Percentiles rank a stretch among this genome's conserved stretches.
Conservation (phyloP, 169 alveolate species). For the Eimeria zaria region DNA sequence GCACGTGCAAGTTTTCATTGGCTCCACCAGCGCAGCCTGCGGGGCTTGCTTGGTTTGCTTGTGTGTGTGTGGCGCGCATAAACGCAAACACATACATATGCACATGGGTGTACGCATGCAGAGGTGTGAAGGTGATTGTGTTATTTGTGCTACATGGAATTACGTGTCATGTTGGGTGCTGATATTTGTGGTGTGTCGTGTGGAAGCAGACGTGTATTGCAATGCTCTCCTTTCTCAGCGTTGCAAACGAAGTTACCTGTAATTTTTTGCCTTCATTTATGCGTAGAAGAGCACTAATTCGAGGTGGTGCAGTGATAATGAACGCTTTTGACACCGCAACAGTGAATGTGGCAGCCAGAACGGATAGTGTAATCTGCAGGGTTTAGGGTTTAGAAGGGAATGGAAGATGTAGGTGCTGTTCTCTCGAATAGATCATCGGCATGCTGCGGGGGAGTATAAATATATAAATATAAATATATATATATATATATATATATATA, state of each 20-base stretch:
- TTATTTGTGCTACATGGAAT: not conserved
- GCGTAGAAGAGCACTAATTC: not conserved
- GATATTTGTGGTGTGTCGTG: not conserved
- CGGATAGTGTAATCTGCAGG: too few relatives aligned
- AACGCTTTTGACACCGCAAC: not conserved
- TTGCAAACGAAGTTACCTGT: not conserved
- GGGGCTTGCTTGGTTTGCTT: not conserved
- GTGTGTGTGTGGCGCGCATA: not conserved
- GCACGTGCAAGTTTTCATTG: not conserved
- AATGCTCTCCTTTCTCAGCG: not conserved
- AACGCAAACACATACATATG: not conserved
- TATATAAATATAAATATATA: too few relatives aligned
- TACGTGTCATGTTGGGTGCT: too few relatives aligned
- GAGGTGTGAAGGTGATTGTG: not conserved
- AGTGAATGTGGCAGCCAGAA: too few relatives aligned
- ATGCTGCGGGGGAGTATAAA: too few relatives aligned
- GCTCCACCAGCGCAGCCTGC: not conserved
- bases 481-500: too few relatives aligned
- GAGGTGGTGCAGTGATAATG: not conserved
- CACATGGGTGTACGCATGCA: not conserved
- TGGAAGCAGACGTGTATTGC: not conserved
- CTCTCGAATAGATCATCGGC: too few relatives aligned
- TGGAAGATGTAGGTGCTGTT: too few relatives aligned
- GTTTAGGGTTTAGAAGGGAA: too few relatives aligned
- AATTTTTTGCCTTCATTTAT: too few relatives aligned